Conservation (phyloP, 805 yeast species). For the Candida sanyiensis region DNA sequence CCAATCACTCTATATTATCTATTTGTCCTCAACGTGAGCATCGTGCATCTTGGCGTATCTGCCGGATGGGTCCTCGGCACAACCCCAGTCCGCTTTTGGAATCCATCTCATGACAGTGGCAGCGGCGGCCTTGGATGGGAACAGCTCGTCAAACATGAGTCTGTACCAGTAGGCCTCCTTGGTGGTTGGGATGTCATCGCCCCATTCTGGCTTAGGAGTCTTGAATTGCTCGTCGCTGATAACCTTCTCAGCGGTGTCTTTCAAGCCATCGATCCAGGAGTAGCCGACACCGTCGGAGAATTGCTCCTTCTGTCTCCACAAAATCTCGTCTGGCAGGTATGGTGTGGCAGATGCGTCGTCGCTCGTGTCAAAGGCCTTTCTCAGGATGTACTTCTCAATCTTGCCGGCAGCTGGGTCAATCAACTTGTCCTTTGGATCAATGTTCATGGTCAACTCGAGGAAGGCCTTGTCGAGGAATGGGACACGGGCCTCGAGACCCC, state of each 20-base stretch:
- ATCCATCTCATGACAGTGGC: constrained; percentile 98
- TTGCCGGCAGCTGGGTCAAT: constrained; percentile 64
- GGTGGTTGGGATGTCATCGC: constrained; percentile 87
- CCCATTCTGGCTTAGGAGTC: constrained; percentile 94
- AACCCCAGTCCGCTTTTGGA: constrained; percentile 99
- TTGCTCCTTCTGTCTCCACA: constrained; percentile 99
- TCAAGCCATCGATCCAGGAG: constrained; percentile 97
- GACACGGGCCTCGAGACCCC: constrained; percentile 99
- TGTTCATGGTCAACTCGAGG: constrained; percentile 88
- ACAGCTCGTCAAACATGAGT: constrained; percentile 88
- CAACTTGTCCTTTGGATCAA: constrained; percentile 88
- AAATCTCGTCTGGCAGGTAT: constrained; percentile 91
- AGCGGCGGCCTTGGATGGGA: constrained; percentile 90
- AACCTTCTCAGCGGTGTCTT: constrained; percentile 85
- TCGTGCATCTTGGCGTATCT: constrained; percentile 92
- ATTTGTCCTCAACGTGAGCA: constrained; percentile 40
- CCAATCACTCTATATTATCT: neutral
- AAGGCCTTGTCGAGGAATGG: constrained; percentile 96
- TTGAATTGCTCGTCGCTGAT: constrained; percentile 89
- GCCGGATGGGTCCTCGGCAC: constrained; percentile 98
- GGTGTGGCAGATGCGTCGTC: constrained; percentile 76
- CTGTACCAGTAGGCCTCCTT: constrained; percentile 99
- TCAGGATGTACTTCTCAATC: constrained; percentile 91
- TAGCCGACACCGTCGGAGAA: constrained; percentile 99
- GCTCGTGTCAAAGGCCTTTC: constrained; percentile 95